Base-by-base conservation (phyloP, 1,139 yeast genomes). In the Geotrichum candidum region DNA sequence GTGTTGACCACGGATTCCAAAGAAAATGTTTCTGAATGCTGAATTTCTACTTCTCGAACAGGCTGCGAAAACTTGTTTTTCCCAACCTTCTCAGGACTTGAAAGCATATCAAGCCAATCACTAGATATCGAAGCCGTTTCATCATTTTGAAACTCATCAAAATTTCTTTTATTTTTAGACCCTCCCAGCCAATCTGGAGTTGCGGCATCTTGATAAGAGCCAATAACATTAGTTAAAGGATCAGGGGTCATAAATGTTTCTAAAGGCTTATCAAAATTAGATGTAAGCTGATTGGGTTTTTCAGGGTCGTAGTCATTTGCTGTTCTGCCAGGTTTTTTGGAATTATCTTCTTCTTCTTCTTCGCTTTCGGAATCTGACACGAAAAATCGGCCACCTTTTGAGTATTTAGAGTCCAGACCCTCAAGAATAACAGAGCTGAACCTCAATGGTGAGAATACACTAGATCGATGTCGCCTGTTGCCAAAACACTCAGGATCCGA, bases 331-430 rank as follows among this genome's bases (percentile, higher is more conserved):
- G 2, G 58, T 61, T 3, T 61, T 53, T 46, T 56, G 11, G 53
- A 48, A 50, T 35, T 56, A 10, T 65, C 68, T 4, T 57, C 62
- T 1, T 61, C 66, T 4, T 63, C 72, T 11, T 65, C 67, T 15
- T 67, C 69, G 5, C 67, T 69, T 15, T 67, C 70, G 0, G 70
- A 70, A n/a, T 66, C 69, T 1, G 71, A 69, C 29, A 86, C 89
- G 70, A 85, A 89, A 69, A 87, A 90, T 69, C 90, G 87, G 2
- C 97, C 97, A 6, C 97, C 97, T 68, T 83, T 82, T 7, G 89
- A 87, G 68, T 90, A 90, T 69, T 90, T 90, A 61, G 88, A 85
- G 71, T 90, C 96, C 33, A 90, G 86, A 64, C 84, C 85, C 58
- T 84, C 83, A 65, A 85, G 85, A 59, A 90, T 89, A 46, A 86